A percentile compares a stretch with the other conserved stretches of the same genome.
Conservation (phyloP, 352 stramenopile genomes). For the Globisporangium cylindrosporum region DNA sequence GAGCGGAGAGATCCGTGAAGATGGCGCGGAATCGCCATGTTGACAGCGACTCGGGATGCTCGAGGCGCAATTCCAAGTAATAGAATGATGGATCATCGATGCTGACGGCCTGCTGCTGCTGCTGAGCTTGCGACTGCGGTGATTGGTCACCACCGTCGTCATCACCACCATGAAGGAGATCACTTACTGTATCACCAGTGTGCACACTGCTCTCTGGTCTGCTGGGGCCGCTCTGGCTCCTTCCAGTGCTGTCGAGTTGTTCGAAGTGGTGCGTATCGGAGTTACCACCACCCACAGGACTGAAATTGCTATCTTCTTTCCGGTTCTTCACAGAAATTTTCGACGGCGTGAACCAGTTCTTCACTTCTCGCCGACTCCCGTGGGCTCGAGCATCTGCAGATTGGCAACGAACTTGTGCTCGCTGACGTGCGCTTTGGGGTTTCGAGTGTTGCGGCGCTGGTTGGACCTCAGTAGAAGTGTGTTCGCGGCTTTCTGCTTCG, state of each 20-base stretch:
- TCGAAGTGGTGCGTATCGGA: not conserved
- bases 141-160: not conserved
- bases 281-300: not conserved
- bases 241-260: not conserved
- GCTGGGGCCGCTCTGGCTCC: not conserved
- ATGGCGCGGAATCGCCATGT: slow-evolving; percentile 42
- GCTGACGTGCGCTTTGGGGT: not conserved
- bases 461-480: not conserved
- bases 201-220: not conserved
- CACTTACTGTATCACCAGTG: not conserved
- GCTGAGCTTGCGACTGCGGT: not conserved
- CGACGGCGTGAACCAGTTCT: slow-evolving; percentile 18
- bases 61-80: slow-evolving; percentile 43
- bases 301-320: not conserved
- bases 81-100: slow-evolving; percentile 47
- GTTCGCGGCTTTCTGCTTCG: not conserved
- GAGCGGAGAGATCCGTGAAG: slow-evolving; percentile 43
- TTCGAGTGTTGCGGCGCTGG: not conserved
- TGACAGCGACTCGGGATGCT: slow-evolving; percentile 35
- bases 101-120: slow-evolving; percentile 2
- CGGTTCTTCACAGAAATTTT: not conserved
- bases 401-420: slow-evolving; percentile 6
- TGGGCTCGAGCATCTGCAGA: not conserved
- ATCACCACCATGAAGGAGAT: not conserved
- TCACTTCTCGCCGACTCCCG: not conserved